phyloP scores from a whole-genome alignment of 495 filamentous ascomycete genomes.

The Penicillium fimorum region DNA sequence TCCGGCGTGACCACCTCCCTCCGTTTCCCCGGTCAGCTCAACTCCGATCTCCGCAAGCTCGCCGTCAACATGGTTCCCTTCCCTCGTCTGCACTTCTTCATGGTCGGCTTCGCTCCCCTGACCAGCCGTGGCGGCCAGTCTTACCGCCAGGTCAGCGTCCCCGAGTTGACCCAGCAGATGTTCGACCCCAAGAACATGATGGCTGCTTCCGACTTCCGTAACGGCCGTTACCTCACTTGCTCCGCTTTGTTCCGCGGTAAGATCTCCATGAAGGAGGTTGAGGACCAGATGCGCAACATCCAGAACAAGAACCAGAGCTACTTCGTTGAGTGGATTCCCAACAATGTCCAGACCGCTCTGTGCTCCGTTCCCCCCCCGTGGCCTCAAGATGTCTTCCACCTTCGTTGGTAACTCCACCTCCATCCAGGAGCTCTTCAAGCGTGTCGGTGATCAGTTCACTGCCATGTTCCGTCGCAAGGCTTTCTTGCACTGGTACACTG shows the following conservation, averaged over 20 bases:
- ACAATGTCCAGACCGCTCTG: conserved; percentile 99
- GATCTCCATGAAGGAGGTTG: conserved; percentile 99
- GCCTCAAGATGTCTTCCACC: conserved; percentile 98
- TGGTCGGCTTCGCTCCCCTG: conserved; percentile 99
- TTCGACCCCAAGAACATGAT: conserved; percentile 99
- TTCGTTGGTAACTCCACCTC: conserved; percentile 99
- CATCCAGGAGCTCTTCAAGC: conserved; percentile 99
- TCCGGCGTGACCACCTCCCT: conserved; percentile 98
- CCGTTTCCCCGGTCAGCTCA: conserved; percentile 98
- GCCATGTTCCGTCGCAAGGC: conserved; percentile 99
- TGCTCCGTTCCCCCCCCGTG: conserved; percentile 97
- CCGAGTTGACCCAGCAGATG: conserved; percentile 99
- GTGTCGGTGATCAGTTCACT: conserved; percentile 98
- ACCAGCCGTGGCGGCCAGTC: conserved; percentile 91
- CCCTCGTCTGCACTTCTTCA: conserved; percentile 99
- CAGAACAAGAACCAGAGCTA: conserved; percentile 99
- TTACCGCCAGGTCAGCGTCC: conserved; percentile 97
- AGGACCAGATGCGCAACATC: conserved; percentile 99
- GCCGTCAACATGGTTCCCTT: conserved; percentile 99
- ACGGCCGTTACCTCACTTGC: conserved; percentile 99
- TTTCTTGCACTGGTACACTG: conserved; percentile 99
- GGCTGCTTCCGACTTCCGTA: conserved; percentile 99
- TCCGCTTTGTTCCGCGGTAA: conserved; percentile 99
- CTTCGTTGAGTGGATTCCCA: conserved; percentile 99
- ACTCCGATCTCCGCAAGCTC: conserved; percentile 99